Percentiles rank a stretch among this genome's conserved stretches.
These are phyloP conservation scores for Venturia aucupariae DNA, from an alignment of 2,329 filamentous ascomycete species.

Conservation along the genomic window DNA sequence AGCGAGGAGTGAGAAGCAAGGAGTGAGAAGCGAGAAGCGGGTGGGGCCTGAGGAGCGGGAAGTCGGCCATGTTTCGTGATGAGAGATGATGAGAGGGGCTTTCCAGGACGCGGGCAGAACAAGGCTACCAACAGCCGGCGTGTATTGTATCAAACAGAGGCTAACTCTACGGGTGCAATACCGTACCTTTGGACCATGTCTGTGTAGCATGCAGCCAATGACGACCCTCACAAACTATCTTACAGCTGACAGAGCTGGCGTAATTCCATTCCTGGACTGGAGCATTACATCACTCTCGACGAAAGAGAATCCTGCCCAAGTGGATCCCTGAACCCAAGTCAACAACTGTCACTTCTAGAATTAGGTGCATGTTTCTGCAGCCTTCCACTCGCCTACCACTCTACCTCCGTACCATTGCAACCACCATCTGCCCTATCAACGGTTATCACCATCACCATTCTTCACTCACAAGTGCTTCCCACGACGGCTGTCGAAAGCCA, in stretches of 20 bases:
- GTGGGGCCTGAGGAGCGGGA: neutral
- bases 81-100: neutral
- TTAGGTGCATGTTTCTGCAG: slow-evolving; percentile 5
- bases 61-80: neutral
- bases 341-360: neutral
- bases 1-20: too few relatives aligned
- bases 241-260: neutral
- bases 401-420: neutral
- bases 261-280: neutral
- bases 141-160: neutral
- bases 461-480: too few relatives aligned
- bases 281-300: neutral
- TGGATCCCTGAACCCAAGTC: neutral
- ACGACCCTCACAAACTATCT: neutral
- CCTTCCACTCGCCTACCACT: neutral
- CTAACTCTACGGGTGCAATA: neutral
- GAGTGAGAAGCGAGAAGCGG: too few relatives aligned
- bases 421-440: neutral
- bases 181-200: neutral
- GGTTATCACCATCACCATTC: too few relatives aligned
- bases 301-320: slow-evolving; percentile 3
- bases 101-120: neutral
- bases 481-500: neutral
- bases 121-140: neutral
- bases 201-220: neutral